phyloP scores from a whole-genome alignment of 108 stramenopile genomes.

The Nitzschia sp. region DNA sequence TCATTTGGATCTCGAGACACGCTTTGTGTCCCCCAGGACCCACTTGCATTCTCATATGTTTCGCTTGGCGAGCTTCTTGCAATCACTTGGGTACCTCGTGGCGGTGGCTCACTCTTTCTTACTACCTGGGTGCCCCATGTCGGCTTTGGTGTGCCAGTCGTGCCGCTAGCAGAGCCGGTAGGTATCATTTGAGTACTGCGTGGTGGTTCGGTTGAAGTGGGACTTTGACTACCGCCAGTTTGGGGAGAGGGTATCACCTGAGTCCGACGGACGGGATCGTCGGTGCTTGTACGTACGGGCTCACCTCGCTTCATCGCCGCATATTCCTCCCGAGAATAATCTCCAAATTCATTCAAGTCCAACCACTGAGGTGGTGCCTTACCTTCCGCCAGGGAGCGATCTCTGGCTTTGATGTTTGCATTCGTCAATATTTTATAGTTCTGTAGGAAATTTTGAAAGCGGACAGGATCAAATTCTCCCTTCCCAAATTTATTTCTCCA shows the following conservation, averaged over 20 bases:
- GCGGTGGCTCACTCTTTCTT: not conserved
- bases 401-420: constrained; percentile 74
- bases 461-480: constrained; percentile 43
- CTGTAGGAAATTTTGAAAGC: constrained; percentile 59
- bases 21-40: not conserved
- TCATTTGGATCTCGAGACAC: not conserved
- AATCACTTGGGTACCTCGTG: not conserved
- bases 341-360: constrained; percentile 80
- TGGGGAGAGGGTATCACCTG: not conserved
- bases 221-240: not conserved
- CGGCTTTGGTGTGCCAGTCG: constrained; percentile 6
- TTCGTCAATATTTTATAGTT: constrained; percentile 76
- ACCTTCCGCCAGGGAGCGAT: constrained; percentile 52
- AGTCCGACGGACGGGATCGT: constrained; percentile 3
- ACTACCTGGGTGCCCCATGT: constrained; percentile 6
- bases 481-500: constrained; percentile 71
- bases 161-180: not conserved
- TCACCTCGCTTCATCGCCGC: constrained; percentile 15
- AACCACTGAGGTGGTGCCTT: constrained; percentile 47
- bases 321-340: constrained; percentile 80
- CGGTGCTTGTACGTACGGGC: not conserved
- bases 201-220: not conserved
- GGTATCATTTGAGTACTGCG: constrained; percentile 2
- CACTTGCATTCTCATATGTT: not conserved
- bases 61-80: not conserved